Evolutionary conservation across 2,329 filamentous ascomycete genomes (phyloP).

Genomic region (Colletotrichum lupini): DNA sequence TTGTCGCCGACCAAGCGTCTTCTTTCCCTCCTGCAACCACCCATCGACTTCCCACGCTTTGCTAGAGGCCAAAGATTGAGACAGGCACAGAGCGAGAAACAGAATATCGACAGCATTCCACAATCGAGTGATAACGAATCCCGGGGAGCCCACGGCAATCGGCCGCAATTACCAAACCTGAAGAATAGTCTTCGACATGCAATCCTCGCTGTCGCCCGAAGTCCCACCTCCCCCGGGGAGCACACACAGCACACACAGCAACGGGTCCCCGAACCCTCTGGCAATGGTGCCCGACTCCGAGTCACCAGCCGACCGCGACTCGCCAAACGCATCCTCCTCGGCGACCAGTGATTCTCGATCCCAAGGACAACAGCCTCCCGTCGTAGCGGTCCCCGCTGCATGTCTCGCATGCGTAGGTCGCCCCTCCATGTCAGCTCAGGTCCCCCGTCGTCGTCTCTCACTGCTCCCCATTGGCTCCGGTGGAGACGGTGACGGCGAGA

Average conservation of each 20-base stretch:
- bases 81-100: no score
- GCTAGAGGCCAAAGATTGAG: no score
- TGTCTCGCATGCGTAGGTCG: slow-evolving; percentile 66
- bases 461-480: background rate
- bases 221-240: slow-evolving; percentile 25
- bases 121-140: background rate
- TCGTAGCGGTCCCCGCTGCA: slow-evolving; percentile 60
- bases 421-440: slow-evolving; percentile 3
- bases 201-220: slow-evolving; percentile 23
- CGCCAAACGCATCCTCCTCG: slow-evolving; percentile 37
- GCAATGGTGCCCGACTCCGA: slow-evolving; percentile 25
- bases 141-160: background rate
- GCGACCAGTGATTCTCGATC: slow-evolving; percentile 34
- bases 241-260: slow-evolving; percentile 29
- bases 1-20: background rate
- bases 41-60: background rate
- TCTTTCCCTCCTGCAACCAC: slow-evolving; percentile 13
- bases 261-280: slow-evolving; percentile 28
- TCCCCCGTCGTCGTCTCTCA: background rate
- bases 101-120: background rate
- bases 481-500: background rate
- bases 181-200: slow-evolving; percentile 9
- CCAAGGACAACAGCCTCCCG: slow-evolving; percentile 42
- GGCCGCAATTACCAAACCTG: background rate
- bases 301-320: slow-evolving; percentile 35